A percentile compares a stretch with the other conserved stretches of the same genome.
Conservation (phyloP, 2,329 filamentous ascomycete species). For the Colletotrichum liriopes region DNA sequence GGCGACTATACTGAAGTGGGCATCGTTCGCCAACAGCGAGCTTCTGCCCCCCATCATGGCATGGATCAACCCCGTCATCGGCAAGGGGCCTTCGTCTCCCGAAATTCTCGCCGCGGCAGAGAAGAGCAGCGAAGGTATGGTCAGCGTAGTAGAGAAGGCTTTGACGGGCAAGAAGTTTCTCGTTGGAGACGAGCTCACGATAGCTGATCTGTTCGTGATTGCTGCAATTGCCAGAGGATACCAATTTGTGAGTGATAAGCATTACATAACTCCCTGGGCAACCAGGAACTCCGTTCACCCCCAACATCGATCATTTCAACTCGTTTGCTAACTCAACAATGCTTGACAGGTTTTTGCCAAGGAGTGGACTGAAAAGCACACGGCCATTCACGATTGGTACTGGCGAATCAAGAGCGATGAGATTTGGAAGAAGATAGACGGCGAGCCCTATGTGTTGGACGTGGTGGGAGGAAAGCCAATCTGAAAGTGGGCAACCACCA, state of each 20-base stretch:
- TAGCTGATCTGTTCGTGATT: conserved; percentile 27
- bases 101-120: conserved; percentile 29
- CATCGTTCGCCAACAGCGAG: conserved; percentile 35
- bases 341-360: conserved; percentile 27
- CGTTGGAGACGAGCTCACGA: conserved; percentile 28
- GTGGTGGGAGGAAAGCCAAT: conserved; percentile 34
- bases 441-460: conserved; percentile 33
- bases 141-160: conserved; percentile 35
- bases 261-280: neutral
- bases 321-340: neutral
- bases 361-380: conserved; percentile 29
- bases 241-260: conserved; percentile 23
- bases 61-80: conserved; percentile 34
- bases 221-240: conserved; percentile 31
- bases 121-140: conserved; percentile 35
- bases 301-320: conserved; percentile 9
- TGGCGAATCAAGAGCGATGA: conserved; percentile 37
- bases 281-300: neutral
- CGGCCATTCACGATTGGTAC: conserved; percentile 30
- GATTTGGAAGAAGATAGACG: conserved; percentile 36
- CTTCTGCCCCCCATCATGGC: conserved; percentile 34
- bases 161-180: conserved; percentile 37
- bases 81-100: conserved; percentile 20
- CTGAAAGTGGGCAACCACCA: conserved; percentile 8
- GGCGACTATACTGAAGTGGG: conserved; percentile 35